Base-by-base conservation (phyloP, 352 stramenopile species). In the Elongisporangium undulatum region DNA sequence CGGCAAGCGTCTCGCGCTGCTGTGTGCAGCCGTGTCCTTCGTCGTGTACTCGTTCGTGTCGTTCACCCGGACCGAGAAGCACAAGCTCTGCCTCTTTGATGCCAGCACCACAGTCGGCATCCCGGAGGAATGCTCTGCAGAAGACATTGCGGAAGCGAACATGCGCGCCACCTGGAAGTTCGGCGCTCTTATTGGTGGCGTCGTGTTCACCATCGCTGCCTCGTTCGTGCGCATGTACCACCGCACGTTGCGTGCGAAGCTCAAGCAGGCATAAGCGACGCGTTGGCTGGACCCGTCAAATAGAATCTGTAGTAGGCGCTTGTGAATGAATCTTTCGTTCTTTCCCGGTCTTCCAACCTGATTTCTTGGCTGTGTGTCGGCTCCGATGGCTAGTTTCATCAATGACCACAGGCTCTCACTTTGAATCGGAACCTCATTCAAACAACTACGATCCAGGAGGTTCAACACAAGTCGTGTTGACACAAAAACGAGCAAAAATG, bases 151-250 rank as follows among this genome's bases (percentile, higher is more conserved):
- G 26, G 62, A 56, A 2, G 81, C 81, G 21, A 69, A 74, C 48
- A 63, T 67, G 16, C 64, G 79, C 24, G 63, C 74, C 41, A 66
- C 63, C 61, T 85, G 77, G 67, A 89, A 91, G 62, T 81, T 73
- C 19, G 66, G 58, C 26, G 66, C 77, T 17, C 75, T 90, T 52
- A 50, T 90, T 19, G 81, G 69, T 10, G 70, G 84, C 38, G 72
- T 85, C 38, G 69, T 58, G 0, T 88, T 83, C 56, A 87, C 77
- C n/a, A 79, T 89, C 59, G 9, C 79, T 6, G 80, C 81, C 38
- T 87, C 81, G 21, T 51, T 76, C 20, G 65, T 90, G 48, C 83
- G 83, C 49, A 77, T 90, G 60, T 91, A 88, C 69, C 73, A 58
- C 49, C 83, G 80, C 51, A 68, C 81, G 34, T 63, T 93, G 51